Conservation (phyloP, 1,139 yeast genomes). For the Torulaspora globosa region DNA sequence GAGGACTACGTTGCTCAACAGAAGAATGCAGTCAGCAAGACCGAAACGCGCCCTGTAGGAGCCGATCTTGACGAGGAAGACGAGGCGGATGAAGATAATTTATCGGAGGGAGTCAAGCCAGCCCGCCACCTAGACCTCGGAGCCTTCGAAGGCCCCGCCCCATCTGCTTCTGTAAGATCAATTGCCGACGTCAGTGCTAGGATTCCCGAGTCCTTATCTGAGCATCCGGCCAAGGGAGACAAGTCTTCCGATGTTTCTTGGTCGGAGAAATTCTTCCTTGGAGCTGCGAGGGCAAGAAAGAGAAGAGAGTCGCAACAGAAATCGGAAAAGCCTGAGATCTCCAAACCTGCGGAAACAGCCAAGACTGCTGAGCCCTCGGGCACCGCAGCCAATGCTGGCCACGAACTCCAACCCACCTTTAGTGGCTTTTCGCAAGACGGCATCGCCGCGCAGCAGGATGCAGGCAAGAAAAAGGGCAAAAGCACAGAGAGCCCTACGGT, state of each 20-base stretch:
- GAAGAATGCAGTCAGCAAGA: constrained; percentile 7
- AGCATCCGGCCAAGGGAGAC: not conserved
- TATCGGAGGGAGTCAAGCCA: not conserved
- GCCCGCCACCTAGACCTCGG: constrained; percentile 2
- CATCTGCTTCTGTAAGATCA: constrained; percentile 17
- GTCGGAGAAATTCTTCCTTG: constrained; percentile 13
- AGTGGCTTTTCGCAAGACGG: constrained; percentile 34
- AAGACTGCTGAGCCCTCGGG: not conserved
- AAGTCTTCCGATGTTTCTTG: constrained; percentile 6
- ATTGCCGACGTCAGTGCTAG: constrained; percentile 15
- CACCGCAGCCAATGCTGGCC: constrained; percentile 4
- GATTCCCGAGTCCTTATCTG: constrained; percentile 6
- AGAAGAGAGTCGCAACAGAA: constrained; percentile 8
- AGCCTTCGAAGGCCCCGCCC: constrained; percentile 8
- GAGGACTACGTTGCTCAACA: constrained; percentile 24
- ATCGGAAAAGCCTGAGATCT: not conserved
- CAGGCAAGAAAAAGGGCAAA: constrained; percentile 3
- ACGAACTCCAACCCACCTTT: constrained; percentile 21
- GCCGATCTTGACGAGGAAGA: constrained; percentile 11
- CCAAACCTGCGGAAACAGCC: not conserved
- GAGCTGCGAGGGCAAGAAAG: constrained; percentile 7
- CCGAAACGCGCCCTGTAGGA: constrained; percentile 4
- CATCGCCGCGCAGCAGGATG: constrained; percentile 12
- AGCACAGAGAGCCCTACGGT: constrained; percentile 8
- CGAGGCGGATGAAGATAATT: constrained; percentile 8